These are phyloP conservation scores for Pascua guehoae DNA, from an alignment of 1,284 basidiomycete genomes.

Conservation along the genomic window DNA sequence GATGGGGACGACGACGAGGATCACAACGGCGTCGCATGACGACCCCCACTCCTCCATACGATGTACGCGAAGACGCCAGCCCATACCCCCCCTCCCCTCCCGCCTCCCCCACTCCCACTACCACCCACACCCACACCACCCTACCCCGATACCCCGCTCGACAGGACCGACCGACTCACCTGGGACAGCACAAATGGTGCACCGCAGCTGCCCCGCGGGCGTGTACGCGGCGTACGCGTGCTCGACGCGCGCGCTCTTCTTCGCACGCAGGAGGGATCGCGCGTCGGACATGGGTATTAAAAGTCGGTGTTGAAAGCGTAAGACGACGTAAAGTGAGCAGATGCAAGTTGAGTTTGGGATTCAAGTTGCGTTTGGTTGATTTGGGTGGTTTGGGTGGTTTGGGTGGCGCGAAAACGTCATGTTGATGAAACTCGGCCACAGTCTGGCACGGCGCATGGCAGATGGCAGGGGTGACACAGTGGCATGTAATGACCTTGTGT, in stretches of 20 bases:
- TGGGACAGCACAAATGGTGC: conserved; percentile 46
- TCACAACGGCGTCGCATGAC: too few species aligned
- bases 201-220: conserved; percentile 40
- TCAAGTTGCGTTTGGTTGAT: not conserved
- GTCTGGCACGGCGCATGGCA: too few species aligned
- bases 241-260: conserved; percentile 43
- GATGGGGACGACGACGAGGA: too few species aligned
- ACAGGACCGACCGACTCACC: conserved; percentile 29
- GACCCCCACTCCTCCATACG: too few species aligned
- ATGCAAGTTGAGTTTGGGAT: not conserved
- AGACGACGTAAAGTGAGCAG: not conserved
- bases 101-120: too few species aligned
- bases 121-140: not conserved
- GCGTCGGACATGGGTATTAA: conserved; percentile 45
- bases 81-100: too few species aligned
- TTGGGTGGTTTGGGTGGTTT: too few species aligned
- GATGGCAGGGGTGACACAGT: too few species aligned
- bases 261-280: conserved; percentile 45
- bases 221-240: conserved; percentile 45
- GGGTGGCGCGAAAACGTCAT: not conserved
- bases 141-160: not conserved
- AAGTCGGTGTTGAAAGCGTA: not conserved
- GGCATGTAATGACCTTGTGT: too few species aligned
- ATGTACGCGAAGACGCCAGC: too few species aligned
- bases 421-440: not conserved